phyloP scores from a whole-genome alignment of 106 monocot species.

The Agapanthus africanus region DNA sequence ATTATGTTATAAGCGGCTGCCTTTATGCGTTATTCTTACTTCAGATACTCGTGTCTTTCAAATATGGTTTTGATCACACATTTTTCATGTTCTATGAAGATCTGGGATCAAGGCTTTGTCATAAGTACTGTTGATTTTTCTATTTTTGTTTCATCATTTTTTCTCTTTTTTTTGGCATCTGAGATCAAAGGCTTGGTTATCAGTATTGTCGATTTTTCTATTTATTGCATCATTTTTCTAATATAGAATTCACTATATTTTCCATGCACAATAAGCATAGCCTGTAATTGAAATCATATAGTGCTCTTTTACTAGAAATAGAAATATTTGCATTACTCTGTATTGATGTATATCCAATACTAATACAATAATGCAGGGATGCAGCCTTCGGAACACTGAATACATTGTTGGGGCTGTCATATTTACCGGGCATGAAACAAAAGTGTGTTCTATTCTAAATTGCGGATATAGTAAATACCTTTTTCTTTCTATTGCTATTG shows the following conservation, averaged over 20 bases:
- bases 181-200: too few relatives aligned
- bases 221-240: too few relatives aligned
- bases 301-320: neutral
- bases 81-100: neutral
- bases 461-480: neutral
- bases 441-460: slow-evolving; percentile 30
- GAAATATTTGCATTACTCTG: neutral
- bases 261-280: too few relatives aligned
- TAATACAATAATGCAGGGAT: slow-evolving; percentile 58
- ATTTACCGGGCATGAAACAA: slow-evolving; percentile 95
- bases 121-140: too few relatives aligned
- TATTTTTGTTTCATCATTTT: too few relatives aligned
- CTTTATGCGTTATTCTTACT: neutral
- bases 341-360: neutral
- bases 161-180: too few relatives aligned
- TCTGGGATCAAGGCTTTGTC: too few relatives aligned
- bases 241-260: too few relatives aligned
- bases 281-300: neutral
- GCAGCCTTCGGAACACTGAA: slow-evolving; percentile 92
- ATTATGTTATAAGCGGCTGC: neutral
- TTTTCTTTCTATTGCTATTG: neutral
- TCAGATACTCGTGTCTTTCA: neutral
- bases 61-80: neutral
- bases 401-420: slow-evolving; percentile 83
- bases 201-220: too few relatives aligned